Conservation (phyloP, 2,329 filamentous ascomycete species). For the Cladophialophora immunda region DNA sequence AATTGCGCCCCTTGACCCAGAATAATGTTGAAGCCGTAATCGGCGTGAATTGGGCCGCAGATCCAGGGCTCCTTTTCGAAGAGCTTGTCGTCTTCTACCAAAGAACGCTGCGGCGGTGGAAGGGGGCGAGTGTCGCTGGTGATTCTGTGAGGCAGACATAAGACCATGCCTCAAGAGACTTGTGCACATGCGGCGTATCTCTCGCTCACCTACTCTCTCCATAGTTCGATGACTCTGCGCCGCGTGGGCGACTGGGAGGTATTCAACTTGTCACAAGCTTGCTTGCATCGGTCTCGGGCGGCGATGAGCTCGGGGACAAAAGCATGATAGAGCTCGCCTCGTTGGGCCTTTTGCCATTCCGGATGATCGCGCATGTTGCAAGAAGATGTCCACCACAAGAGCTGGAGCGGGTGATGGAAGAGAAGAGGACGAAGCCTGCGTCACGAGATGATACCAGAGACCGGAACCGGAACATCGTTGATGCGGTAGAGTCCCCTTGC, state of each 20-base stretch:
- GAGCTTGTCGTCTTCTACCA: slow-evolving; percentile 70
- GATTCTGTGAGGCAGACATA: slow-evolving; percentile 45
- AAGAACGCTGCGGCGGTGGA: slow-evolving; percentile 65
- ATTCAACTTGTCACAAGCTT: slow-evolving; percentile 72
- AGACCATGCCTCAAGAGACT: slow-evolving; percentile 69
- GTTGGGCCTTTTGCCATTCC: slow-evolving; percentile 61
- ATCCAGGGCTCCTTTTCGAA: slow-evolving; percentile 74
- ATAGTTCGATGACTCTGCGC: slow-evolving; percentile 68
- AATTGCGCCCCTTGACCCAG: slow-evolving; percentile 77
- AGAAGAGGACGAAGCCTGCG: neutral
- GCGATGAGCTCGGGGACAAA: slow-evolving; percentile 74
- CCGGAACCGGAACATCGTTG: slow-evolving; percentile 3
- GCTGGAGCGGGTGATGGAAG: neutral
- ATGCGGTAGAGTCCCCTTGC: neutral
- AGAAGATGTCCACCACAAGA: neutral
- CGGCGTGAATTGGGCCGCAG: slow-evolving; percentile 73
- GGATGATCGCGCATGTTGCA: slow-evolving; percentile 5
- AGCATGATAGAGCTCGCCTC: slow-evolving; percentile 76
- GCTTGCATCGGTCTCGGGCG: slow-evolving; percentile 69
- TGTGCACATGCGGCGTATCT: neutral
- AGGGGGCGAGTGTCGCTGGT: slow-evolving; percentile 56
- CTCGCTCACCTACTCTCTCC: slow-evolving; percentile 1
- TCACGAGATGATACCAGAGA: neutral
- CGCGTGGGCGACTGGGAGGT: slow-evolving; percentile 67
- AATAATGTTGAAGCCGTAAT: slow-evolving; percentile 80